A percentile compares a stretch with the other conserved stretches of the same genome.
Conservation (phyloP, 1,284 basidiomycete genomes). For the Ustilago loliicola region DNA sequence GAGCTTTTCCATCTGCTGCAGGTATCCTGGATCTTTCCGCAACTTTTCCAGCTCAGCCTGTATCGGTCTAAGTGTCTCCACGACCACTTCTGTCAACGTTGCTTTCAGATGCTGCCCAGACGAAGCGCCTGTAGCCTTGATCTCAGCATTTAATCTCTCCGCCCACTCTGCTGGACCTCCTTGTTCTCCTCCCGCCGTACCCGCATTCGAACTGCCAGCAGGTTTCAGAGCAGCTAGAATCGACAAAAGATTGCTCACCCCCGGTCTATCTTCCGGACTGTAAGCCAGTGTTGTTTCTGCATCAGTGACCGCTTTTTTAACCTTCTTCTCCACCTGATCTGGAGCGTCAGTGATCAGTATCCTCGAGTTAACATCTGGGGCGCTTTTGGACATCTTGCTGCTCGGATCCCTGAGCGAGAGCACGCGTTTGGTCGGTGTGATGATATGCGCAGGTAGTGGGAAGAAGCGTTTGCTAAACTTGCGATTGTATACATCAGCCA, state of each 20-base stretch:
- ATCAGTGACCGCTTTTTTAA: slow-evolving; percentile 88
- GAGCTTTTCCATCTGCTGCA: slow-evolving; percentile 77
- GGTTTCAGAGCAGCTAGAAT: slow-evolving; percentile 74
- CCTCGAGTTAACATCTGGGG: slow-evolving; percentile 82
- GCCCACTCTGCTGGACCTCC: slow-evolving; percentile 68
- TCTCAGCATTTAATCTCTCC: slow-evolving; percentile 72
- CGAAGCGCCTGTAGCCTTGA: slow-evolving; percentile 70
- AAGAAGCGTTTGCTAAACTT: slow-evolving; percentile 75
- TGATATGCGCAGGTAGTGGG: slow-evolving; percentile 80
- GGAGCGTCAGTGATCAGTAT: slow-evolving; percentile 86
- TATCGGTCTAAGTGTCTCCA: slow-evolving; percentile 79
- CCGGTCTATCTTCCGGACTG: slow-evolving; percentile 82
- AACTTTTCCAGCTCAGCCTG: slow-evolving; percentile 80
- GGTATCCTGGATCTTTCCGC: slow-evolving; percentile 76
- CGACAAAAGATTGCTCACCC: slow-evolving; percentile 83
- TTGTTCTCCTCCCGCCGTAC: background rate
- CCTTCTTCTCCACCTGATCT: slow-evolving; percentile 78
- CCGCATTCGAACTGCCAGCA: background rate
- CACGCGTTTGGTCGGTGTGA: slow-evolving; percentile 78
- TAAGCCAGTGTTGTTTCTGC: slow-evolving; percentile 78
- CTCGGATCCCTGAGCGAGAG: slow-evolving; percentile 87
- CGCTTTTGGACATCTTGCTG: slow-evolving; percentile 96
- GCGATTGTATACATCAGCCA: slow-evolving; percentile 86
- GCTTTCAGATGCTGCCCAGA: slow-evolving; percentile 80
- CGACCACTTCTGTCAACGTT: slow-evolving; percentile 81